Evolutionary conservation across 2,329 filamentous ascomycete genomes (phyloP).

Genomic region (Amauroascus niger): DNA sequence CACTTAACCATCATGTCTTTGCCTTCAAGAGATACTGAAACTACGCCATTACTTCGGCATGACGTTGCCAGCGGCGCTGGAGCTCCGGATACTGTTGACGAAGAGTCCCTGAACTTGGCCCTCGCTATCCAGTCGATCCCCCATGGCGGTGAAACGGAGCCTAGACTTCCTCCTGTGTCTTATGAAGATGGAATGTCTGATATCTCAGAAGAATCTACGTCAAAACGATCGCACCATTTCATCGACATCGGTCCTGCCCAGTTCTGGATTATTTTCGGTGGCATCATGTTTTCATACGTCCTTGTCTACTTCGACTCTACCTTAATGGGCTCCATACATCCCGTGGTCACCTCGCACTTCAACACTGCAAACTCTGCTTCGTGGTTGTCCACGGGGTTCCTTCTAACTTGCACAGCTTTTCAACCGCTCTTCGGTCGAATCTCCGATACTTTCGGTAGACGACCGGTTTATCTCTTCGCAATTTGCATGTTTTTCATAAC

Average conservation of each 20-base stretch:
- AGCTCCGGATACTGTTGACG: constrained; percentile 1
- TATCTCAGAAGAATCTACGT: background rate
- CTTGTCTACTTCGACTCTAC: constrained; percentile 61
- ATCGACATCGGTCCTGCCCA: constrained; percentile 33
- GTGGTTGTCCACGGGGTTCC: constrained; percentile 70
- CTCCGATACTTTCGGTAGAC: constrained; percentile 64
- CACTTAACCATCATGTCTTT: background rate
- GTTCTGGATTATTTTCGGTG: constrained; percentile 56
- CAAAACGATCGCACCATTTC: constrained; percentile 23
- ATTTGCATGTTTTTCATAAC: constrained; percentile 54
- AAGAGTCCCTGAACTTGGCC: constrained; percentile 11
- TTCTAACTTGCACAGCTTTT: constrained; percentile 66
- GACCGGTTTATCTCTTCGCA: constrained; percentile 55
- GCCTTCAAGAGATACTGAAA: background rate
- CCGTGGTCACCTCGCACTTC: constrained; percentile 73
- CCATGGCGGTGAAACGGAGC: constrained; percentile 12
- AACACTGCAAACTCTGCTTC: constrained; percentile 66
- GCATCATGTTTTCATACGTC: constrained; percentile 50
- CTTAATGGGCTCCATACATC: constrained; percentile 71
- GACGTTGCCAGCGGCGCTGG: background rate
- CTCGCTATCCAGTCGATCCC: constrained; percentile 14
- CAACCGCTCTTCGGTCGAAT: constrained; percentile 65
- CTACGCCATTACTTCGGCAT: background rate
- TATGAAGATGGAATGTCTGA: background rate
- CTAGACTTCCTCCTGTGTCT: constrained; percentile 6